phyloP scores from a whole-genome alignment of 306 rosid species.

The Macrotyloma uniflorum region DNA sequence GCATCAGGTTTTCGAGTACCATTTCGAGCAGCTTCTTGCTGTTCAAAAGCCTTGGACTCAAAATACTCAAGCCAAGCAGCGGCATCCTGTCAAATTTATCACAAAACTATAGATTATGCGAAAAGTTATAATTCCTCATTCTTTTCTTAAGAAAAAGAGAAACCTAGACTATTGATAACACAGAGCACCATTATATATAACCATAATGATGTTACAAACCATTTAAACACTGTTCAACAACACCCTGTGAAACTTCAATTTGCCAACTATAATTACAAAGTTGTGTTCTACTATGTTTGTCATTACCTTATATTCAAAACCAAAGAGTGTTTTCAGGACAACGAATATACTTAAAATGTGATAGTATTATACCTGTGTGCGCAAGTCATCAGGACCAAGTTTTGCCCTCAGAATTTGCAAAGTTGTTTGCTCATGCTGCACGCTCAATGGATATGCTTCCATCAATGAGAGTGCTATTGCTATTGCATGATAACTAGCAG shows the following conservation, averaged over 20 bases:
- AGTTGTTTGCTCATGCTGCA: slow-evolving; percentile 99
- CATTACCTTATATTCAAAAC: slow-evolving; percentile 17
- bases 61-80: slow-evolving; percentile 99
- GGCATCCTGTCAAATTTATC: slow-evolving; percentile 74
- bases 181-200: background rate
- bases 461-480: slow-evolving; percentile 97
- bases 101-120: slow-evolving; percentile 18
- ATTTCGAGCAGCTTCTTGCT: slow-evolving; percentile 98
- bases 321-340: background rate
- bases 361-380: slow-evolving; percentile 78
- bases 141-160: background rate
- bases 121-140: background rate
- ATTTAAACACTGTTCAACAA: slow-evolving; percentile 7
- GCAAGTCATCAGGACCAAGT: slow-evolving; percentile 95
- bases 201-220: slow-evolving; percentile 5
- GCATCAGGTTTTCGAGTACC: slow-evolving; percentile 98
- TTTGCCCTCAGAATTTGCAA: slow-evolving; percentile 91
- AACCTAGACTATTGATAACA: background rate
- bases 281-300: background rate
- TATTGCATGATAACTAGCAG: slow-evolving; percentile 98
- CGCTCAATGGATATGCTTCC: slow-evolving; percentile 99
- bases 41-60: slow-evolving; percentile 99
- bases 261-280: background rate
- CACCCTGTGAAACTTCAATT: slow-evolving; percentile 28
- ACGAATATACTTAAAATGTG: slow-evolving; percentile 5